These are phyloP conservation scores for Triangularia setosa DNA, from an alignment of 2,329 filamentous ascomycete genomes.

Conservation along the genomic window DNA sequence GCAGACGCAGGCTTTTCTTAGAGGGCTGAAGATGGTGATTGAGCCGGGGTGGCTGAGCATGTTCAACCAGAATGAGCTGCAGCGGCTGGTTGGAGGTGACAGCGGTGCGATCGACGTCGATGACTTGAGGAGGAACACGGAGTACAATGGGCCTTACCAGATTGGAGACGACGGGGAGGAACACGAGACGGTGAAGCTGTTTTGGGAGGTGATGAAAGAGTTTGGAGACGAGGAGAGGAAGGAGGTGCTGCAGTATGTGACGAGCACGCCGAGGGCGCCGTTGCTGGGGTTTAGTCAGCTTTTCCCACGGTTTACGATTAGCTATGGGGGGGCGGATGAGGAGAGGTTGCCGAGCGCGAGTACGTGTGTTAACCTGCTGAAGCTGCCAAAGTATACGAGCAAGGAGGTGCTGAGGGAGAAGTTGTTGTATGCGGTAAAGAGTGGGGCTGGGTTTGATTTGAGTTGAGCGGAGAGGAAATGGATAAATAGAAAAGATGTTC, in stretches of 20 bases:
- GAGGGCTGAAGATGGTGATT: constrained; percentile 81
- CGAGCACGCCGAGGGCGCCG: constrained; percentile 84
- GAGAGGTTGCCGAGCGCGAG: constrained; percentile 83
- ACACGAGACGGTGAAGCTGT: constrained; percentile 78
- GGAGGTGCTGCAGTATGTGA: constrained; percentile 92
- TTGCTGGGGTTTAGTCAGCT: constrained; percentile 84
- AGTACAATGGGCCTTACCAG: constrained; percentile 82
- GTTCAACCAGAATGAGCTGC: constrained; percentile 96
- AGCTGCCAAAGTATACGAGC: constrained; percentile 76
- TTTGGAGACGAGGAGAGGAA: constrained; percentile 74
- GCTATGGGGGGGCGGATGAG: constrained; percentile 75
- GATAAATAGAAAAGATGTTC: background rate
- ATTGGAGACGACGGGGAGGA: constrained; percentile 87
- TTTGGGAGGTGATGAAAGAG: constrained; percentile 83
- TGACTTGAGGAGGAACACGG: constrained; percentile 78
- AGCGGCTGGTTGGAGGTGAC: constrained; percentile 88
- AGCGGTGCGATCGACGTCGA: constrained; percentile 80
- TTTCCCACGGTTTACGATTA: constrained; percentile 81
- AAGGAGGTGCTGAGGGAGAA: constrained; percentile 68
- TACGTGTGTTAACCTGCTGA: constrained; percentile 92
- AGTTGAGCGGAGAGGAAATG: constrained; percentile 43
- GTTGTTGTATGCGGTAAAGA: constrained; percentile 82
- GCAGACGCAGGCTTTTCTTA: constrained; percentile 86
- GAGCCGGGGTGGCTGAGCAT: constrained; percentile 91
- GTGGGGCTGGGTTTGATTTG: constrained; percentile 88